A percentile compares a stretch with the other conserved stretches of the same genome.
These are phyloP conservation scores for Sesbania bispinosa DNA, from an alignment of 306 rosid genomes.

Conservation along the genomic window DNA sequence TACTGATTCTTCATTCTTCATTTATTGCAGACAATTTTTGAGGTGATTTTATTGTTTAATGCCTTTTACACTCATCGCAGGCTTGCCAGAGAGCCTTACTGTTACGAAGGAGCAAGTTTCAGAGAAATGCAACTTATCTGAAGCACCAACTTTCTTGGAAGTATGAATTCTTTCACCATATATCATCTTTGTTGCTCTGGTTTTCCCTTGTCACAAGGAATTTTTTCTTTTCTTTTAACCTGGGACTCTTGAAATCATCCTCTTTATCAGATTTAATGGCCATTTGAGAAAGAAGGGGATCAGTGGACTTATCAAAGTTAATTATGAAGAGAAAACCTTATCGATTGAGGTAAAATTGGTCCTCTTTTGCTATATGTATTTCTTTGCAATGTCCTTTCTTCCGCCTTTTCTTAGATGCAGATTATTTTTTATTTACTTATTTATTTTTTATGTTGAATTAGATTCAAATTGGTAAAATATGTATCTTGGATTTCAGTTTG, in stretches of 20 bases:
- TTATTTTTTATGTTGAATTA: background rate
- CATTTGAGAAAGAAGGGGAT: slow-evolving; percentile 86
- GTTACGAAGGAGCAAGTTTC: slow-evolving; percentile 49
- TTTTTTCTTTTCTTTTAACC: background rate
- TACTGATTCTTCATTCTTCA: background rate
- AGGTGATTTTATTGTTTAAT: background rate
- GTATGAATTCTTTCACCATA: slow-evolving; percentile 42
- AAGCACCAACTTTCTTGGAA: slow-evolving; percentile 80
- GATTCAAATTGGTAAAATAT: background rate
- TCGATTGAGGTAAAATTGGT: slow-evolving; percentile 67
- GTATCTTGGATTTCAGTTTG: slow-evolving; percentile 16
- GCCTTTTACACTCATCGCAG: slow-evolving; percentile 33
- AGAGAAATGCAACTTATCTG: slow-evolving; percentile 54
- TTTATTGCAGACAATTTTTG: background rate
- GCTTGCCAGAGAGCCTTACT: slow-evolving; percentile 67
- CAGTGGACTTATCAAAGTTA: slow-evolving; percentile 68
- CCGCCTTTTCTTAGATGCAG: background rate
- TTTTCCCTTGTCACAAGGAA: background rate
- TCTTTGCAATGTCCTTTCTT: background rate
- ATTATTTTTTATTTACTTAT: background rate
- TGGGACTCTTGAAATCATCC: slow-evolving; percentile 7
- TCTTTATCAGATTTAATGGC: slow-evolving; percentile 57
- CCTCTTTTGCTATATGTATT: background rate
- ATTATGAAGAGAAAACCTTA: slow-evolving; percentile 69
- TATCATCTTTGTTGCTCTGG: background rate